phyloP scores from a whole-genome alignment of 2,329 filamentous ascomycete species.

The Botrytis byssoidea region DNA sequence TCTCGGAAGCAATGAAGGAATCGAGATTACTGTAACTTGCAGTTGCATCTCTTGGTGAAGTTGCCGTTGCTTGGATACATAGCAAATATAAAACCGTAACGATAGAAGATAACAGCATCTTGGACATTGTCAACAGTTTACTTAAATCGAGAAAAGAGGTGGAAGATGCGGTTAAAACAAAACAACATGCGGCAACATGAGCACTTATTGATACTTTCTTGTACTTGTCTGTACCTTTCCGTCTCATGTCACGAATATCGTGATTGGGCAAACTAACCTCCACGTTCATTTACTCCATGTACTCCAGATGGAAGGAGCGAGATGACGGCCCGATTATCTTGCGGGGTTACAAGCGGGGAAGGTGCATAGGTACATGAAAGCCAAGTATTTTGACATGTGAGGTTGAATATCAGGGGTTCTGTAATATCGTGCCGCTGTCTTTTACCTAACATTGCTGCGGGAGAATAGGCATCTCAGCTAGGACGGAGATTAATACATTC shows the following conservation, averaged over 20 bases:
- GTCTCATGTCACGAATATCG: background rate
- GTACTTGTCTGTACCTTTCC: background rate
- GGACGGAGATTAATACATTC: background rate
- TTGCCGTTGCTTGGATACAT: background rate
- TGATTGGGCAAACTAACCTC: background rate
- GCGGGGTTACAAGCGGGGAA: constrained; percentile 2
- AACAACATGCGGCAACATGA: background rate
- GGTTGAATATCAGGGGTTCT: background rate
- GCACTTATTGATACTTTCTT: background rate
- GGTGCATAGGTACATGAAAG: background rate
- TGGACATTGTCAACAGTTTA: background rate
- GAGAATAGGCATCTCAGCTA: background rate
- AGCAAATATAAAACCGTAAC: background rate
- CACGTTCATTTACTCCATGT: background rate
- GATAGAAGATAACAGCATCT: background rate
- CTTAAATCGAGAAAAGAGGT: background rate
- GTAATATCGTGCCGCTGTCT: background rate
- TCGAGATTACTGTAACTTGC: constrained; percentile 29
- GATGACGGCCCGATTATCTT: constrained; percentile 1
- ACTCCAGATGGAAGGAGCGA: background rate
- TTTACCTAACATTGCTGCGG: background rate
- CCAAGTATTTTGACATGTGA: background rate
- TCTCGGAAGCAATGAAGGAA: constrained; percentile 47
- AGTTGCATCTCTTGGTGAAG: background rate
- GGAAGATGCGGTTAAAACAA: background rate